These are phyloP conservation scores for Odonthalia washingtoniensis DNA, from an alignment of 31 red algal genomes.

Conservation along the genomic window DNA sequence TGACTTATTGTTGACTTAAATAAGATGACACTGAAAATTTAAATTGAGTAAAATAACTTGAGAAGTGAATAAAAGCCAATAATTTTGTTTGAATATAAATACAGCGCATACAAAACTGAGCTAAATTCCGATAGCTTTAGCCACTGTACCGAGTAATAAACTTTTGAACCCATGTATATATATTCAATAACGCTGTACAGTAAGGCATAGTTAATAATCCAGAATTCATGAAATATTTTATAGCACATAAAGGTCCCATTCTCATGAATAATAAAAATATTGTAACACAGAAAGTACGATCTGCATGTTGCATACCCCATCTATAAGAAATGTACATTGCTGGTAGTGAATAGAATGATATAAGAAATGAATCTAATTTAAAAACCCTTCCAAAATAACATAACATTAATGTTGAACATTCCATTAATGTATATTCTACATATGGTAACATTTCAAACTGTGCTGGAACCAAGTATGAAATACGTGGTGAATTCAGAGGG, in stretches of 20 bases:
- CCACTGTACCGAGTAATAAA: no score
- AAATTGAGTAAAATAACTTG: no score
- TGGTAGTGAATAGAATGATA: slow-evolving; percentile 80
- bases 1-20: no score
- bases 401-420: slow-evolving; percentile 39
- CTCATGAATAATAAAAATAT: slow-evolving; percentile 54
- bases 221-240: slow-evolving; percentile 58
- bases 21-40: no score
- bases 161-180: slow-evolving; percentile 45
- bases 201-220: slow-evolving; percentile 53
- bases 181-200: slow-evolving; percentile 42
- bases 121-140: no score
- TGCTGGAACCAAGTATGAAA: neutral
- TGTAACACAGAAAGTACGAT: slow-evolving; percentile 30
- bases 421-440: slow-evolving; percentile 70
- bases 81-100: no score
- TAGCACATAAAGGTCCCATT: slow-evolving; percentile 64
- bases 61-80: no score
- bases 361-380: slow-evolving; percentile 69
- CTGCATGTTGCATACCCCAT: slow-evolving; percentile 50
- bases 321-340: slow-evolving; percentile 58
- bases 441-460: slow-evolving; percentile 58
- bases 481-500: neutral
- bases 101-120: no score
- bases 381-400: slow-evolving; percentile 75